These are phyloP conservation scores for Linnemannia hyalina DNA, from an alignment of 192 early-diverging fungal species.

Conservation along the genomic window DNA sequence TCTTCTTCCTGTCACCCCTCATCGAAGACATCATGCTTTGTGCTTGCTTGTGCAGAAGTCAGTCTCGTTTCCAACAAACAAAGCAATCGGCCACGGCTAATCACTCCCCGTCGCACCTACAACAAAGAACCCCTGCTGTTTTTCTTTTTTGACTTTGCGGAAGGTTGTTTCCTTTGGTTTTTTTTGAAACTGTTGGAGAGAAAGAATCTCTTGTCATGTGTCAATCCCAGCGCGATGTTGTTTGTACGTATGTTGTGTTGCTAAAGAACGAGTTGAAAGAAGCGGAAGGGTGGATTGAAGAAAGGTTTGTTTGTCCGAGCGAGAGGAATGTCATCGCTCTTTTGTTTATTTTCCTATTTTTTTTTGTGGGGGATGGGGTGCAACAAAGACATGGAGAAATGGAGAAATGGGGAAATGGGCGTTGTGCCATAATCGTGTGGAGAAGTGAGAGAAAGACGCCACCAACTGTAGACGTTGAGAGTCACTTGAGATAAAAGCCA, in stretches of 20 bases:
- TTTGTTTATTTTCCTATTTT: neutral
- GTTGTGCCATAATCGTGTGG: neutral
- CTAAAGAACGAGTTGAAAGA: neutral
- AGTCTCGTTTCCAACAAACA: too few relatives aligned
- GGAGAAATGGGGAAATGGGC: too few relatives aligned
- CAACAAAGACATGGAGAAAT: too few relatives aligned
- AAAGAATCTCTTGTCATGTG: neutral
- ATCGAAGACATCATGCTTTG: neutral
- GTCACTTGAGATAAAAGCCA: neutral
- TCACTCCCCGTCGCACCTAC: neutral
- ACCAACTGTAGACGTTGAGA: neutral
- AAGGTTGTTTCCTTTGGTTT: neutral
- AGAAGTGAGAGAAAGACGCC: neutral
- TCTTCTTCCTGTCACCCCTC: too few relatives aligned
- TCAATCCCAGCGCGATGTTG: neutral
- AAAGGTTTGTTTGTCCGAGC: neutral
- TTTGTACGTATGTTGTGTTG: neutral
- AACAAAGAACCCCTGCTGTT: neutral
- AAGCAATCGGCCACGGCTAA: neutral
- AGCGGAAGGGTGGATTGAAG: neutral
- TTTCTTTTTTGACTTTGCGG: neutral
- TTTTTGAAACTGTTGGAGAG: neutral
- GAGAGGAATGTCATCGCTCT: neutral
- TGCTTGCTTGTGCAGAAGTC: neutral
- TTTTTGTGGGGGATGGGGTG: neutral